These are phyloP conservation scores for Ascochyta lentis DNA, from an alignment of 2,329 filamentous ascomycete species.

Conservation along the genomic window DNA sequence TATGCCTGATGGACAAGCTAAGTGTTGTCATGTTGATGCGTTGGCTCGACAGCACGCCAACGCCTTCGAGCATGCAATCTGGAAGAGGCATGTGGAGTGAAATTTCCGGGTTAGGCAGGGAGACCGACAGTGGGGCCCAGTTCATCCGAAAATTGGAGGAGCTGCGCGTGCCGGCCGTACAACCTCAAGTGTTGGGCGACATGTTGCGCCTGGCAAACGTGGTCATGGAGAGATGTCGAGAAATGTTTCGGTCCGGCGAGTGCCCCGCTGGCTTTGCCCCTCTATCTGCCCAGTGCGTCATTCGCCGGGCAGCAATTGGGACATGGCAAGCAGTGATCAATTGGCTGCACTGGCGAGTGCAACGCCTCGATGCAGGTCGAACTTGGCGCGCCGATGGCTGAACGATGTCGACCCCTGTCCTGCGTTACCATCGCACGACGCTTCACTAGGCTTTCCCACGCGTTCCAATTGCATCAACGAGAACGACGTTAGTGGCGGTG, in stretches of 20 bases:
- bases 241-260: constrained; percentile 35
- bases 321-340: constrained; percentile 20
- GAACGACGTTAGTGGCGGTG: constrained; percentile 29
- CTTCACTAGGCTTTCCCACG: constrained; percentile 25
- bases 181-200: constrained; percentile 22
- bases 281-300: constrained; percentile 38
- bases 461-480: constrained; percentile 29
- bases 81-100: constrained; percentile 44
- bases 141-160: constrained; percentile 19
- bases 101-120: constrained; percentile 36
- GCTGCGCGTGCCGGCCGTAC: constrained; percentile 21
- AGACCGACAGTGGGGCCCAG: constrained; percentile 31
- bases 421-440: constrained; percentile 34
- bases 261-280: constrained; percentile 35
- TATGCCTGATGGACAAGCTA: constrained; percentile 48
- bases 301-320: constrained; percentile 28
- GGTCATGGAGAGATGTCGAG: constrained; percentile 34
- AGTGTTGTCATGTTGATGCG: constrained; percentile 53
- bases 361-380: constrained; percentile 29
- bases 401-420: constrained; percentile 24
- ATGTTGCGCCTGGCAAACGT: constrained; percentile 21
- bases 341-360: constrained; percentile 37
- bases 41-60: constrained; percentile 51
- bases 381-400: constrained; percentile 31
- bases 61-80: constrained; percentile 49